Evolutionary conservation across 768 basidiomycete species (phyloP).

Genomic region (Mycena vitilis): DNA sequence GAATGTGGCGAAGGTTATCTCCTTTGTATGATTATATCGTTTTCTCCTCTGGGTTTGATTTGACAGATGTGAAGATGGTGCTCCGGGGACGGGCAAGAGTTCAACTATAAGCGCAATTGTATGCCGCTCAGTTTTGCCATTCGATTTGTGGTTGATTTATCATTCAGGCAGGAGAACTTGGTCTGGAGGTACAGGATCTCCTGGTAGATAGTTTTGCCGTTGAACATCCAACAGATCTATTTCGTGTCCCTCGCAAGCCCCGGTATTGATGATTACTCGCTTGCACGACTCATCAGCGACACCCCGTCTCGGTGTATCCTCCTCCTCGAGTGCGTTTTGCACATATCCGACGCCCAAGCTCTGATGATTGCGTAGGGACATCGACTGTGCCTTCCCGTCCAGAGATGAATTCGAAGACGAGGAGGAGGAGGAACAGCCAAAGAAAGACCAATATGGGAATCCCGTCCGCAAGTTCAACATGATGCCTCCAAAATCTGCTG

Average conservation of each 20-base stretch:
- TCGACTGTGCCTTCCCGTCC: slow-evolving; percentile 30
- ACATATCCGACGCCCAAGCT: background rate
- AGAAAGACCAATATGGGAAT: slow-evolving; percentile 17
- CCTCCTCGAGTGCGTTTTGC: slow-evolving; percentile 18
- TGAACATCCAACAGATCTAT: slow-evolving; percentile 4
- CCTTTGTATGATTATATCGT: background rate
- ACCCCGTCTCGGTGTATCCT: slow-evolving; percentile 24
- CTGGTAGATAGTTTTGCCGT: background rate
- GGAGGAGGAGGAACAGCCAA: slow-evolving; percentile 19
- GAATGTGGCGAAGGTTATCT: slow-evolving; percentile 4
- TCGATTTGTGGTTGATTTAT: background rate
- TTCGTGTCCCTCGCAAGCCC: slow-evolving; percentile 26
- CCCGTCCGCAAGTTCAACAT: background rate
- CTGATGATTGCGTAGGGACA: background rate
- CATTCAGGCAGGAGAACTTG: slow-evolving; percentile 24
- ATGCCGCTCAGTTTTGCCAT: background rate
- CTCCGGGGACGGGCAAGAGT: slow-evolving; percentile 29
- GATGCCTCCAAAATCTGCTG: slow-evolving; percentile 22
- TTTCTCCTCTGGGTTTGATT: background rate
- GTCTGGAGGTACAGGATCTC: slow-evolving; percentile 10
- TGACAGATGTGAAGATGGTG: slow-evolving; percentile 9
- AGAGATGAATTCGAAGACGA: slow-evolving; percentile 18
- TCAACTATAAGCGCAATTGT: slow-evolving; percentile 26
- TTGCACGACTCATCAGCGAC: slow-evolving; percentile 22
- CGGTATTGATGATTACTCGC: slow-evolving; percentile 19